These are phyloP conservation scores for Lactarius evosmus DNA, from an alignment of 768 basidiomycete species.

Conservation along the genomic window DNA sequence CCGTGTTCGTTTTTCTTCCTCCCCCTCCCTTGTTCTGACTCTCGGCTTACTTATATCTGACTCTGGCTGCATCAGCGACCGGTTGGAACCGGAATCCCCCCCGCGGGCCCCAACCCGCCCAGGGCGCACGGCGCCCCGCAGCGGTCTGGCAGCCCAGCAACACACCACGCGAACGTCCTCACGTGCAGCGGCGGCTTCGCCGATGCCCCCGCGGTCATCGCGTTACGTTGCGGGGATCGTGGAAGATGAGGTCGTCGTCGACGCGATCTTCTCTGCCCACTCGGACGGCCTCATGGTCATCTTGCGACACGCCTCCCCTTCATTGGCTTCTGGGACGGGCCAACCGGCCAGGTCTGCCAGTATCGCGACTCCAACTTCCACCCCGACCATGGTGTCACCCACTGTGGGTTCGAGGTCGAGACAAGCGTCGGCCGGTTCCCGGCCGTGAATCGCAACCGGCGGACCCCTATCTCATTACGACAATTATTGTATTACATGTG, in stretches of 20 bases:
- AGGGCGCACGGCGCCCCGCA: conserved; percentile 11
- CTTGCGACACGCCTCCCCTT: conserved; percentile 50
- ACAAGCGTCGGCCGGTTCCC: not conserved
- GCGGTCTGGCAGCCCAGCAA: not conserved
- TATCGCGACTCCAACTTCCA: not conserved
- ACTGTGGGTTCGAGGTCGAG: not conserved
- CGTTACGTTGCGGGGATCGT: not conserved
- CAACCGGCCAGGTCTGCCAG: not conserved
- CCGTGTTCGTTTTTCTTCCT: conserved; percentile 41
- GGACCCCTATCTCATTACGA: not conserved
- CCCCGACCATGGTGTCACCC: not conserved
- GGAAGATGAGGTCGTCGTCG: conserved; percentile 53
- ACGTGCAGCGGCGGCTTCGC: not conserved
- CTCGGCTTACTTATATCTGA: not conserved
- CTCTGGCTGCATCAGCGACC: conserved; percentile 9
- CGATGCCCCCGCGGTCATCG: not conserved
- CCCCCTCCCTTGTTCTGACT: not conserved
- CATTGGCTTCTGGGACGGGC: conserved; percentile 20
- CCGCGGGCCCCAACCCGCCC: conserved; percentile 11
- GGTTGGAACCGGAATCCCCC: conserved; percentile 20
- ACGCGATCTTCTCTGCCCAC: conserved; percentile 82
- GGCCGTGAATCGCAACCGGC: not conserved
- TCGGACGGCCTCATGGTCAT: conserved; percentile 84
- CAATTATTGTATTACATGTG: not conserved
- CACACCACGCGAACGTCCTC: not conserved